These are phyloP conservation scores for Quercus wislizeni DNA, from an alignment of 306 rosid genomes.

Conservation along the genomic window DNA sequence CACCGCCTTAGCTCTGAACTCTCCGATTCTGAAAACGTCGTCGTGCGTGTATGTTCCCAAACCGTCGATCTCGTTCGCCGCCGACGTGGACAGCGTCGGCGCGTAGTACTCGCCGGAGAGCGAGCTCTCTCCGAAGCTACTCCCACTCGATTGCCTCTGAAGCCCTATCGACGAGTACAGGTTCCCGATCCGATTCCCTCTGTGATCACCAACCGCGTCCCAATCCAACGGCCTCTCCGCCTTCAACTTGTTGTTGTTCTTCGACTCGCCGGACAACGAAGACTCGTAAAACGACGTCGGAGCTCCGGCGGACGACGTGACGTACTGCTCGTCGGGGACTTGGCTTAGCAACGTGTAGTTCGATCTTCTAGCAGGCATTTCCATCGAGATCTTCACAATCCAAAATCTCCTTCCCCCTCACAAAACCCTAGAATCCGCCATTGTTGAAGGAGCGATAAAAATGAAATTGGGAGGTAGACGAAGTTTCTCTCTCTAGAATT, in stretches of 20 bases:
- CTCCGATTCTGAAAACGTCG: conserved; percentile 46
- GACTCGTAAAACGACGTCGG: conserved; percentile 48
- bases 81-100: conserved; percentile 60
- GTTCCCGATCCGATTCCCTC: conserved; percentile 80
- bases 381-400: conserved; percentile 44
- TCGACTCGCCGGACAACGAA: conserved; percentile 64
- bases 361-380: conserved; percentile 86
- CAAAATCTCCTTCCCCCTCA: conserved; percentile 11
- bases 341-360: conserved; percentile 82
- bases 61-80: conserved; percentile 65
- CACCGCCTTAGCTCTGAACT: conserved; percentile 40
- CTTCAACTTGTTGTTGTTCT: conserved; percentile 46
- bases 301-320: conserved; percentile 21
- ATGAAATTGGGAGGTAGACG: background rate
- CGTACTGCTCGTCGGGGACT: conserved; percentile 67
- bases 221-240: conserved; percentile 65
- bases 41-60: conserved; percentile 53
- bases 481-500: background rate
- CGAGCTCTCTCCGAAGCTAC: conserved; percentile 94
- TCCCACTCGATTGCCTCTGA: conserved; percentile 97
- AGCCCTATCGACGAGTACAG: conserved; percentile 60
- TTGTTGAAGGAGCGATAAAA: conserved; percentile 25
- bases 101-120: conserved; percentile 85
- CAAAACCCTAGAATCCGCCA: conserved; percentile 59
- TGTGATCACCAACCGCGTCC: conserved; percentile 66